phyloP scores from a whole-genome alignment of 2,329 filamentous ascomycete genomes.

The Elsinoe ampelina region DNA sequence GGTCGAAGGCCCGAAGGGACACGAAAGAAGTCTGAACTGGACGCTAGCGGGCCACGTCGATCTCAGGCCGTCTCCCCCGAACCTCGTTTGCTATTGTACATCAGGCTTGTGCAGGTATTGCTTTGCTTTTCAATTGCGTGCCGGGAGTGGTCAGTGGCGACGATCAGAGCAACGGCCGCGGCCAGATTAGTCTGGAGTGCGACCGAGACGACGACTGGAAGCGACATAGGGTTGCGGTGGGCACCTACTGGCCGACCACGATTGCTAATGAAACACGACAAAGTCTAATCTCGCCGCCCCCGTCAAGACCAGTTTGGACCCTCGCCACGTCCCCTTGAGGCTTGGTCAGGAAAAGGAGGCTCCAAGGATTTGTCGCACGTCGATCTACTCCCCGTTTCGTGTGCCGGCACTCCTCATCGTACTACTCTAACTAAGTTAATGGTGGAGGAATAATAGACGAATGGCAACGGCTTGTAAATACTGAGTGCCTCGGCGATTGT shows the following conservation, averaged over 20 bases:
- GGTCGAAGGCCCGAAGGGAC: too few relatives aligned
- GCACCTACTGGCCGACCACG: neutral
- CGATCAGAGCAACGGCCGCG: neutral
- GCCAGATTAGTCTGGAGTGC: neutral
- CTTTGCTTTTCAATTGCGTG: neutral
- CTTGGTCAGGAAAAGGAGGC: neutral
- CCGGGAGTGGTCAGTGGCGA: neutral
- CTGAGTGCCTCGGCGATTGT: neutral
- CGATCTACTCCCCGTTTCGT: neutral
- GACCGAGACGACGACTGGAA: neutral
- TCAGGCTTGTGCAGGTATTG: too few relatives aligned
- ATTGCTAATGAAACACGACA: conserved; percentile 5
- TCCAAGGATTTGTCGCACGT: neutral
- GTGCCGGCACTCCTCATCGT: conserved; percentile 1
- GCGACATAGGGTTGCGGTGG: neutral
- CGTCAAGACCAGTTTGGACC: neutral
- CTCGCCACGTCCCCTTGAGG: neutral
- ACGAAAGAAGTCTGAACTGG: too few relatives aligned
- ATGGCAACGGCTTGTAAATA: neutral
- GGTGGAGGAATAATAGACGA: neutral
- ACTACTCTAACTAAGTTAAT: neutral
- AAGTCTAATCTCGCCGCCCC: neutral
- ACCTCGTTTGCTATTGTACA: neutral
- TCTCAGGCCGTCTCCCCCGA: neutral
- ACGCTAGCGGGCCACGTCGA: neutral